Evolutionary conservation across 768 basidiomycete genomes (phyloP).

Genomic region (Pleurotus giganteus): DNA sequence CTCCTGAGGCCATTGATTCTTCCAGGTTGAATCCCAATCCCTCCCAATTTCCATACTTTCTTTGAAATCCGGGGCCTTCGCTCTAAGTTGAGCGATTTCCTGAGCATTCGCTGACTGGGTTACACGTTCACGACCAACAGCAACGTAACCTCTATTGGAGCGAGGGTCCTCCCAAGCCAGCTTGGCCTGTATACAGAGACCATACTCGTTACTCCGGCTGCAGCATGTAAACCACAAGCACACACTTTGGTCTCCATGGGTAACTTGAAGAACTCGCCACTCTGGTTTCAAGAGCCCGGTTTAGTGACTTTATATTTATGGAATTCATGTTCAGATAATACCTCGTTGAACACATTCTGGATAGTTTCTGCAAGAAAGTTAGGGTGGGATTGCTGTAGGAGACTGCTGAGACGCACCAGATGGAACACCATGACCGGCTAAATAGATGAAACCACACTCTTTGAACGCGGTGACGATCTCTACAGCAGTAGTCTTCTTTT

Average conservation of each 20-base stretch:
- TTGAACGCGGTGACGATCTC: conserved; percentile 78
- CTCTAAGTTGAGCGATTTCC: conserved; percentile 75
- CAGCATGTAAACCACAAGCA: neutral
- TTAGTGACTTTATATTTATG: neutral
- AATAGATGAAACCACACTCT: conserved; percentile 78
- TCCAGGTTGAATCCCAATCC: conserved; percentile 76
- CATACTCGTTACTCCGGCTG: neutral
- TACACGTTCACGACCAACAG: conserved; percentile 78
- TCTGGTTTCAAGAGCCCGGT: conserved; percentile 42
- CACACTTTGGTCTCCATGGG: conserved; percentile 60
- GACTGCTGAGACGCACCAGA: conserved; percentile 26
- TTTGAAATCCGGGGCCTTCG: conserved; percentile 76
- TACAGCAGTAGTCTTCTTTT: conserved; percentile 62
- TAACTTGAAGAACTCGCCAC: conserved; percentile 71
- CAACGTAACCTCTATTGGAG: conserved; percentile 82
- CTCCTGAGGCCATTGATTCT: conserved; percentile 79
- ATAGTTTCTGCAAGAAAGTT: conserved; percentile 37
- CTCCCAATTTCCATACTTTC: conserved; percentile 90
- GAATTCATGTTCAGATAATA: conserved; percentile 19
- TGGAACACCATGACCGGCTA: conserved; percentile 71
- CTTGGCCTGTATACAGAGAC: conserved; percentile 37
- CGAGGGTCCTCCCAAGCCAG: conserved; percentile 85
- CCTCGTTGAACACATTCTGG: conserved; percentile 64
- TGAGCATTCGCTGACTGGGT: conserved; percentile 67
- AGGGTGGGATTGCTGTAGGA: neutral